These are phyloP conservation scores for Chenopodium formosanum DNA, from an alignment of 148 eudicot species.

Conservation along the genomic window DNA sequence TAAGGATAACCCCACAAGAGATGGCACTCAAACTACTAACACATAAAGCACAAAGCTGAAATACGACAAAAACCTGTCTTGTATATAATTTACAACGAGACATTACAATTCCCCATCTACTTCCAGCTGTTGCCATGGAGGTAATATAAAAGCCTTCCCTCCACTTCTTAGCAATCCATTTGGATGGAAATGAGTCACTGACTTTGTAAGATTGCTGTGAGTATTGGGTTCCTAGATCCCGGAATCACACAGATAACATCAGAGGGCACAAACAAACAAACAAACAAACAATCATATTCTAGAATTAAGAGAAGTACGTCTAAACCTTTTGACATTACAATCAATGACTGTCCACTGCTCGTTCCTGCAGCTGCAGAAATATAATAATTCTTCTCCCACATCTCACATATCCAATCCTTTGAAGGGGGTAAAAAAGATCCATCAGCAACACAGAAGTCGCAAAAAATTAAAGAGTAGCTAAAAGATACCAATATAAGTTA, in stretches of 20 bases:
- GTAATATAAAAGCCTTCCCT: constrained; percentile 86
- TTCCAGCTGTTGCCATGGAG: constrained; percentile 90
- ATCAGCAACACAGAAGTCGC: background rate
- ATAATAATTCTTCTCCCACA: constrained; percentile 85
- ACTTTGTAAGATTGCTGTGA: constrained; percentile 94
- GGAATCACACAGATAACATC: background rate
- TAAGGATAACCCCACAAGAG: background rate
- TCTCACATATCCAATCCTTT: constrained; percentile 96
- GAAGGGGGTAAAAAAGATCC: background rate
- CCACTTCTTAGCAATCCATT: constrained; percentile 95
- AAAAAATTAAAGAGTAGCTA: background rate
- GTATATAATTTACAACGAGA: constrained; percentile 50
- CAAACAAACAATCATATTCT: background rate
- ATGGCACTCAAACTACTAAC: background rate
- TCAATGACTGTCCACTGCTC: constrained; percentile 71
- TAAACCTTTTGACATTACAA: constrained; percentile 88
- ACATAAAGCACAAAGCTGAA: background rate
- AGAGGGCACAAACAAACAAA: background rate
- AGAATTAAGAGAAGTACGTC: background rate
- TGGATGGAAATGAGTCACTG: constrained; percentile 85
- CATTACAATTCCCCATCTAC: constrained; percentile 90
- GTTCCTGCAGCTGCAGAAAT: constrained; percentile 86
- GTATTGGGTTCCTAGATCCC: constrained; percentile 61
- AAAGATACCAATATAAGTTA: background rate
- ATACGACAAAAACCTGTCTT: constrained; percentile 1